Evolutionary conservation across 805 yeast genomes (phyloP), one percentile per base, ranked within the genome.

Genomic region (Lipomyces chichibuensis): DNA sequence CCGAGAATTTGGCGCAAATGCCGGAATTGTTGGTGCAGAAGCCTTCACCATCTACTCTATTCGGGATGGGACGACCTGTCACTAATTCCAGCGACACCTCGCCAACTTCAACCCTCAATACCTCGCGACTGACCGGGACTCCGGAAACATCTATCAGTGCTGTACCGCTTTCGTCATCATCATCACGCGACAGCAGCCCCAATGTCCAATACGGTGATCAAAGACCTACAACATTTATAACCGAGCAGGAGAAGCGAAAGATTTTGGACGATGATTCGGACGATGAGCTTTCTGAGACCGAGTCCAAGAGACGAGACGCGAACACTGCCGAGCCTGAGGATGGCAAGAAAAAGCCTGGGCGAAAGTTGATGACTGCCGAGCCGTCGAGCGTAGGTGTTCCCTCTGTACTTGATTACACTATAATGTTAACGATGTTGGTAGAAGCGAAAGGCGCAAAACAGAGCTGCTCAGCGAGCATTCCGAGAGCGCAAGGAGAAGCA

Each of bases 381-480:
- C 93, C 96, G 8, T 92, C 89, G 76, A 87, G 87, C 74, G 55
- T 52, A 52, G 11, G 55, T 52, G 33, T 52, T 17, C 7, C 7
- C 17, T 25, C 33, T 25, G 33, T 52, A 9, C 17, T 29, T 11
- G 55, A 13, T 25, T 13, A 7, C 29, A 13, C 33, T 13, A 11
- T n/a, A 29, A 4, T 52, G 27, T 8, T 52, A 11, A 52, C 55
- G 8, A 25, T 5, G n/a, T 13, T 29, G 0, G 55, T 29, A 52
- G 55, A 94, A 91, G 82, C 83, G 99, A 73, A 92, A 97, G 17
- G 98, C 98, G 1, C 98, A 95, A 80, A 94, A 95, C 78, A 84
- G 98, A 74, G 98, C 98, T 2, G 98, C 98, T n/a, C 99, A 95
- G 79, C 83, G 98, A 64, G 98, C 98, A 6, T 94, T 92, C 79